Base-by-base conservation (phyloP, 345 rosid genomes). In the Eutrema japonicum region DNA sequence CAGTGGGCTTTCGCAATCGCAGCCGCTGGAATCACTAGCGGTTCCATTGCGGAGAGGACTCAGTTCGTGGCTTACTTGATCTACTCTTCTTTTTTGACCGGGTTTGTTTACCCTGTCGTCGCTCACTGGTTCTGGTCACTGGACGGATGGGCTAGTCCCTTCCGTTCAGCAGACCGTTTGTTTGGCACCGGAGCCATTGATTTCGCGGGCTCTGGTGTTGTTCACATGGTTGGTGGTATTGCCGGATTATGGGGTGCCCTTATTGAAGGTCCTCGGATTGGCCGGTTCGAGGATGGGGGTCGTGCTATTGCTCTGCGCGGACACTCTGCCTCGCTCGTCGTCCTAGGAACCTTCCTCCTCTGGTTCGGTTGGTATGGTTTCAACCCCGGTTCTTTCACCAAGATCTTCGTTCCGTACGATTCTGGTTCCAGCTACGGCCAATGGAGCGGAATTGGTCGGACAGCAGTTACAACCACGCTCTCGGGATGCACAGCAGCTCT, bases 1-100 rank as follows among this genome's bases (percentile, higher is more conserved):
- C 98, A 92, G 74, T 92, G 98, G 96, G 96, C 96, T 42, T 92
- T 92, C 60, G 96, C 98, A 9, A 93, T 93, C 16, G 96, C 98
- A 4, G 98, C 96, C 1, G 96, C 98, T 26, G 96, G 98, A 8
- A 90, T 93, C 41, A 93, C 98, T 5, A 90, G 96, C 53, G 98
- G 98, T 11, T 93, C 98, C 1, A 93, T 93, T 1, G 98, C 96
- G 0, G 98, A 93, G 81, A 79, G 96, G 35, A 93, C 98, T 56
- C 89, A 90, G 76, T 88, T 93, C 16, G 96, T 88, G 2, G 92
- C 96, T n/a, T 93, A 90, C 65, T 77, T 93, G 66, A 89, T 90
- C 0, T 93, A 90, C 81, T 93, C 98, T 2, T 82, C 96, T 3
- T 90, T 90, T 68, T 48, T 93, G 16, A 93, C 98, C 1, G 98